Evolutionary conservation across 768 basidiomycete genomes (phyloP), one percentile per base, ranked within the genome.

Genomic region (Rhodosporidiobolus odoratus): DNA sequence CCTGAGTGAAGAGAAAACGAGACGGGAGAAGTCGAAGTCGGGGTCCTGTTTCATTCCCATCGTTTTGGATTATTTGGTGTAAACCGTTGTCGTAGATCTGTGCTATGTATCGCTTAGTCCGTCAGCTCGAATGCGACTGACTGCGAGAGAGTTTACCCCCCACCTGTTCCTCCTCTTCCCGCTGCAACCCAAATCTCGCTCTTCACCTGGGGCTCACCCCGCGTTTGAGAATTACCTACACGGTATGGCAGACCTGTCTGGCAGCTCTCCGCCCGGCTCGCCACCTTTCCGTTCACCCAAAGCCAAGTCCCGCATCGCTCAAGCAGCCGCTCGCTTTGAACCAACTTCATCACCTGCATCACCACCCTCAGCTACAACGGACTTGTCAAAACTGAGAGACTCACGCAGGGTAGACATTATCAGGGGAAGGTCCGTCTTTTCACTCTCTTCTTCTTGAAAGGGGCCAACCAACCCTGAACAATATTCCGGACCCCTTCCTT

Each of bases 251-350:
- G 15, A 25, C 35, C 32, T 37, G 2, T 15, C 54, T 17, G n/a
- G 21, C 21, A 53, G 52, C 9, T 37, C 54, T 57, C 54, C 52
- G 52, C 3, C 27, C 7, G 30, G 30, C 30, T 54, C 64, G 35
- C 64, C 56, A 21, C 64, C 64, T 27, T 45, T 23, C 43, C 56
- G 54, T 12, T 53, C 62, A 4, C n/a, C 38, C 25, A 64, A 56
- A 56, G 45, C 40, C 27, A 32, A 40, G 13, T 35, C 54, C 5
- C 34, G 54, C 35, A 21, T 57, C 35, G 54, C 54, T 3, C 5
- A 2, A 9, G n/a, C 23, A 6, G 19, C 5, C 3, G 35, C 19
- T 1, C 35, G 21, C 8, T 38, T 57, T 37, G 54, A 38, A 19
- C 21, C 6, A 37, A 21, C 19, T 35, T 34, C 21, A 25, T 19